These are phyloP conservation scores for Pleurotus sapidus DNA, from an alignment of 768 basidiomycete genomes.

Conservation along the genomic window DNA sequence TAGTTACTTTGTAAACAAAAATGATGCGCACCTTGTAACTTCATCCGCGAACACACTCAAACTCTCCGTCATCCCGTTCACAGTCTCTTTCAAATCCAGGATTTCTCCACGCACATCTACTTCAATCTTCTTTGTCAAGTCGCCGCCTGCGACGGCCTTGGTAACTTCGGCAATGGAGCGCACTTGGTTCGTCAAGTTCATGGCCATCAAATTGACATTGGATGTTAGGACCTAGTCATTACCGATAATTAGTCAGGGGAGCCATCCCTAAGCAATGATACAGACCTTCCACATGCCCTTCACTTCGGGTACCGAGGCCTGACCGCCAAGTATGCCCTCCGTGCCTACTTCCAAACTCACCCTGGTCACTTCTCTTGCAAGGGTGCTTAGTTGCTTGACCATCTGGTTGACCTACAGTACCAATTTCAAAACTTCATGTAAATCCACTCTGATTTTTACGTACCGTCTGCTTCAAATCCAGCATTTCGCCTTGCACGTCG, in stretches of 20 bases:
- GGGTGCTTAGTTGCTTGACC: constrained; percentile 76
- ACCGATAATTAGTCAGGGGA: too few relatives aligned
- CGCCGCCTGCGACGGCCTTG: constrained; percentile 91
- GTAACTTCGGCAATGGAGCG: constrained; percentile 87
- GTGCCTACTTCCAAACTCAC: constrained; percentile 92
- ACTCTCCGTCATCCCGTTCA: constrained; percentile 93
- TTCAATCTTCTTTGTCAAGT: constrained; percentile 90
- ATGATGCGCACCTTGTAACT: constrained; percentile 29
- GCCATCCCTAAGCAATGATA: too few relatives aligned
- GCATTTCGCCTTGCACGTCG: constrained; percentile 80
- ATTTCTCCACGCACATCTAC: constrained; percentile 94
- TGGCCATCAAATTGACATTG: constrained; percentile 87
- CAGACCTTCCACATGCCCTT: constrained; percentile 91
- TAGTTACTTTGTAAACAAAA: neutral
- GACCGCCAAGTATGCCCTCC: constrained; percentile 91
- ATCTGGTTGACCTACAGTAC: constrained; percentile 60
- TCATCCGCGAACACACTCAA: constrained; percentile 85
- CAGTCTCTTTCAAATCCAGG: constrained; percentile 84
- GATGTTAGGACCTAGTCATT: constrained; percentile 52
- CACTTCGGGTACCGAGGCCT: constrained; percentile 88
- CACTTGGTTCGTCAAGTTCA: constrained; percentile 89
- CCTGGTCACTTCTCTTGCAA: constrained; percentile 84
- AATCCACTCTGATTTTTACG: neutral
- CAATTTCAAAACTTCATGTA: neutral
- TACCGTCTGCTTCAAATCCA: constrained; percentile 74